A percentile compares a stretch with the other conserved stretches of the same genome.
Conservation (phyloP, 2,329 filamentous ascomycete genomes). For the Diaporthe vexans region DNA sequence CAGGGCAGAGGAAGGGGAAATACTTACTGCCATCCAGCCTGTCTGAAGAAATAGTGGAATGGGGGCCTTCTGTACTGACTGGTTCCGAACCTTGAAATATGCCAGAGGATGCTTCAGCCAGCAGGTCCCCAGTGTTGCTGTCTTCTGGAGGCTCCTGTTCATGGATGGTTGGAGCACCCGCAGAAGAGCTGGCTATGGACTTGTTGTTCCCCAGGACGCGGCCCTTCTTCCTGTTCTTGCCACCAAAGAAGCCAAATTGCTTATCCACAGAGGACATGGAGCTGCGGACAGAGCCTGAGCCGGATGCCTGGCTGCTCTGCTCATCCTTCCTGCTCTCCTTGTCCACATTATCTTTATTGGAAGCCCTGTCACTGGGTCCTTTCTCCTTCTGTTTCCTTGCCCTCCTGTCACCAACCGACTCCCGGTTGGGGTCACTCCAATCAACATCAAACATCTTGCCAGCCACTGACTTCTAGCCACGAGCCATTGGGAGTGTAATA, state of each 20-base stretch:
- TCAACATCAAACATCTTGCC: conserved; percentile 69
- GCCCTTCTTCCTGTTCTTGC: conserved; percentile 54
- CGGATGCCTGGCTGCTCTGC: conserved; percentile 45
- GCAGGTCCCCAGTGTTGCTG: not conserved
- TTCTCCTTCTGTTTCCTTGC: conserved; percentile 62
- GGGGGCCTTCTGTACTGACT: not conserved
- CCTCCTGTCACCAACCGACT: conserved; percentile 67
- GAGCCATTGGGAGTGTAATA: conserved; percentile 15
- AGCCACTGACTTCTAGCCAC: conserved; percentile 32
- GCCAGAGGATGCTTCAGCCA: not conserved
- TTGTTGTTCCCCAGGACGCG: conserved; percentile 45
- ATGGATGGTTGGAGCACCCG: conserved; percentile 39
- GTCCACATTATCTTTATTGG: conserved; percentile 39
- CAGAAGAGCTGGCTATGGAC: conserved; percentile 39
- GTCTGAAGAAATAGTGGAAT: not conserved
- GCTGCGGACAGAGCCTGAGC: conserved; percentile 59
- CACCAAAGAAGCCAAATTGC: conserved; percentile 60
- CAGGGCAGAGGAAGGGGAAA: not conserved
- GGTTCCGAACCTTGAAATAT: not conserved
- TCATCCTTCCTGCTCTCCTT: conserved; percentile 47
- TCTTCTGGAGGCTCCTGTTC: conserved; percentile 21
- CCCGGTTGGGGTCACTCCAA: conserved; percentile 68
- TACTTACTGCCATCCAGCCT: conserved; percentile 31
- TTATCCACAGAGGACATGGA: conserved; percentile 58
- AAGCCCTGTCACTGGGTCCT: conserved; percentile 47